Evolutionary conservation across 2,329 filamentous ascomycete species (phyloP), one percentile per base, ranked within the genome.

Genomic region (Colletotrichum simmondsii): DNA sequence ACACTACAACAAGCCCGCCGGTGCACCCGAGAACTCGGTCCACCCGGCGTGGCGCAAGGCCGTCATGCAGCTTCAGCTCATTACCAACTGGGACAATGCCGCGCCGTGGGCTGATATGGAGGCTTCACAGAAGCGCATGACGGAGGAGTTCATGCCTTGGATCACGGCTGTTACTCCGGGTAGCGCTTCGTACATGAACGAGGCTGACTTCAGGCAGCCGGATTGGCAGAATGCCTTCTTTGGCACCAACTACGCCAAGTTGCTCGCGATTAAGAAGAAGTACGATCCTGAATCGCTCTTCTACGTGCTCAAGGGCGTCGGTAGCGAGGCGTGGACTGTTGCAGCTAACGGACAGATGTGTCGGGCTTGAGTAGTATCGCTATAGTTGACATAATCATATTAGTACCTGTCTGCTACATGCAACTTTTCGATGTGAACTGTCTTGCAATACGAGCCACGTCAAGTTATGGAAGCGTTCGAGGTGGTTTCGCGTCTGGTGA

Each of bases 151-250:
- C 59, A 76, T 81, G 69, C 80, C 80, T 0, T 54, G 77, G 26
- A 78, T 76, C 56, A 79, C 82, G 73, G 79, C 75, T 2, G 79
- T 84, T 6, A 85, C 85, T 0, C 84, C 85, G 0, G 82, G 81
- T 0, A 80, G 81, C 10, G 86, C 84, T 2, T 79, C 83, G 2
- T 88, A 88, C 77, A 81, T 87, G 81, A 89, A 88, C 75, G 88
- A 90, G 79, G 87, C 84, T 2, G 83, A 88, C 76, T 85, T 86
- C 61, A 78, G 79, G 42, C 81, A 87, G 76, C 80, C 80, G 0
- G 74, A 84, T 52, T 88, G 81, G 77, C 80, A 87, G 77, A 37
- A 81, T 12, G 78, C 76, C 2, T 88, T 88, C 76, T 89, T 84
- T 74, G 87, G 87, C 1, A 67, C 22, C 81, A 87, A 87, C 72